These are phyloP conservation scores for Mycena venus DNA, from an alignment of 768 basidiomycete genomes.

Conservation along the genomic window DNA sequence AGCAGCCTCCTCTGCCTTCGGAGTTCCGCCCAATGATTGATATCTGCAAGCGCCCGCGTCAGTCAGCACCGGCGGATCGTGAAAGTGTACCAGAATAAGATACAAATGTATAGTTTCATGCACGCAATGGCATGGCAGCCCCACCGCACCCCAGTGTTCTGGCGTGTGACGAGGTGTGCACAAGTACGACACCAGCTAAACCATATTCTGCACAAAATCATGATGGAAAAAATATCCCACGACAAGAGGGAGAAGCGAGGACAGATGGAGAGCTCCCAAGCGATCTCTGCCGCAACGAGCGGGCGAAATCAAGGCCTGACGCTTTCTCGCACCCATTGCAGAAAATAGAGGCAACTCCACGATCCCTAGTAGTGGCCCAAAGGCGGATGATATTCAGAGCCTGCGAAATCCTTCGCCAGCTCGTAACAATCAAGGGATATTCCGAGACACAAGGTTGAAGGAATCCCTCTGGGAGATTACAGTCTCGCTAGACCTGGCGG, in stretches of 20 bases:
- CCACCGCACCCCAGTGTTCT: not conserved
- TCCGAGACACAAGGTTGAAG: too few relatives aligned
- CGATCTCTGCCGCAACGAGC: constrained; percentile 14
- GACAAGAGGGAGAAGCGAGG: constrained; percentile 4
- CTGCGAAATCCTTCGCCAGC: too few relatives aligned
- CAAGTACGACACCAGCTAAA: constrained; percentile 11
- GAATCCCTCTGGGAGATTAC: too few relatives aligned
- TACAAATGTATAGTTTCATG: constrained; percentile 1
- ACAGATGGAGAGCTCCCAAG: not conserved
- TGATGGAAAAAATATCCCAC: constrained; percentile 19
- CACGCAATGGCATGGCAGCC: not conserved
- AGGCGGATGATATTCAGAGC: too few relatives aligned
- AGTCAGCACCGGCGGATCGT: not conserved
- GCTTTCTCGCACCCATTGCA: too few relatives aligned
- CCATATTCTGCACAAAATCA: constrained; percentile 24
- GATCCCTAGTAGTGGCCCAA: too few relatives aligned
- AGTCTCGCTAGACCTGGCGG: too few relatives aligned
- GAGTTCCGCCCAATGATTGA: constrained; percentile 37
- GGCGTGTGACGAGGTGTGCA: not conserved
- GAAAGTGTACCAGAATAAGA: not conserved
- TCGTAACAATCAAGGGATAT: too few relatives aligned
- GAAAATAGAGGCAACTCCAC: too few relatives aligned
- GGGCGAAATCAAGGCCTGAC: not conserved
- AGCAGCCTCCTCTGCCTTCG: constrained; percentile 53
- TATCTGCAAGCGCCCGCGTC: constrained; percentile 24